A percentile compares a stretch with the other conserved stretches of the same genome.
phyloP scores from a whole-genome alignment of 495 filamentous ascomycete genomes.

The Ramalina peruviana region DNA sequence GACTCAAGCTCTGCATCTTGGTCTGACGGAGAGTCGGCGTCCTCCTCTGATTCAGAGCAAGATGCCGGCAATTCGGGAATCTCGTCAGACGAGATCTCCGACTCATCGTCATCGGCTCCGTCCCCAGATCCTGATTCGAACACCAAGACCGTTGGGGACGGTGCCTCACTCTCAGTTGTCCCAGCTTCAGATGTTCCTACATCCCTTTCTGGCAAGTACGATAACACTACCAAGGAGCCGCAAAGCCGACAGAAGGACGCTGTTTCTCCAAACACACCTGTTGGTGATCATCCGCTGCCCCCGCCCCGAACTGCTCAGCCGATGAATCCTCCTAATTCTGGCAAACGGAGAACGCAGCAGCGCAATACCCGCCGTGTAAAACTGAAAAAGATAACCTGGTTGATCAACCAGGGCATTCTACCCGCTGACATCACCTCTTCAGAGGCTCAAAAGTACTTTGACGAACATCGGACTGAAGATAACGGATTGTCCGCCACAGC shows the following conservation, averaged over 20 bases:
- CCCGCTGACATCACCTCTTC: slow-evolving; percentile 32
- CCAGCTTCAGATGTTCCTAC: no score
- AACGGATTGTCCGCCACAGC: no score
- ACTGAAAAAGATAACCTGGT: slow-evolving; percentile 29
- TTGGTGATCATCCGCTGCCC: slow-evolving; percentile 1
- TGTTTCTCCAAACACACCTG: slow-evolving; percentile 10
- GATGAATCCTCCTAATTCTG: slow-evolving; percentile 17
- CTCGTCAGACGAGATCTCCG: background rate
- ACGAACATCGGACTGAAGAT: no score
- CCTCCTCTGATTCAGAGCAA: slow-evolving; percentile 18
- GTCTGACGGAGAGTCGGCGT: slow-evolving; percentile 9
- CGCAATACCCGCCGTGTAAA: slow-evolving; percentile 41
- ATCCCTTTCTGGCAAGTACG: background rate
- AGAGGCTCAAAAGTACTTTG: slow-evolving; percentile 11
- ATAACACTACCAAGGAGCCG: background rate
- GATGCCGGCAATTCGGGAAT: slow-evolving; percentile 1
- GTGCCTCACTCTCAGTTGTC: no score
- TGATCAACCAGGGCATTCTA: slow-evolving; percentile 37
- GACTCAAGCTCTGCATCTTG: slow-evolving; percentile 16
- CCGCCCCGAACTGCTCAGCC: background rate
- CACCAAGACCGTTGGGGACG: background rate
- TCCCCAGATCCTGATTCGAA: slow-evolving; percentile 1
- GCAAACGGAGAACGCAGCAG: slow-evolving; percentile 35
- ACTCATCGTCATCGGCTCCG: slow-evolving; percentile 2
- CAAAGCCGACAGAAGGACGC: background rate